Base-by-base conservation (phyloP, 352 stramenopile species). In the Pythium insidiosum region DNA sequence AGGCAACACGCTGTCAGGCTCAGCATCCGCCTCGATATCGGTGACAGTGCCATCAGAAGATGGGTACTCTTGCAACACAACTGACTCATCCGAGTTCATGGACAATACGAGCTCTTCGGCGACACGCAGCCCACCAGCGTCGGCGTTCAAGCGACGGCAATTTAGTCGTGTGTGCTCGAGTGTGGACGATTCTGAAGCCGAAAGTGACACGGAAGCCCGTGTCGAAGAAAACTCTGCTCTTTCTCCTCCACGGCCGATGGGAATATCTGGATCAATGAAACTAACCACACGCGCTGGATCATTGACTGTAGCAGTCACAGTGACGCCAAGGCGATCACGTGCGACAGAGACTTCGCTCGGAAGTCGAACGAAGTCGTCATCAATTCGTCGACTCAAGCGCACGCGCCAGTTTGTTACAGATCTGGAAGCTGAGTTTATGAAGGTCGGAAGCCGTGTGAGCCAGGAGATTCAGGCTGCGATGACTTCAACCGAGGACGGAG, bases 181-280 rank as follows among this genome's bases (percentile, higher is more conserved):
- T n/a, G 50, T 72, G 1, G 67, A 73, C 39, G 71, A 78, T 38
- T 84, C 68, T 3, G 69, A 77, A 19, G 42, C 25, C 12, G 16
- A 18, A 0, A 48, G 40, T 23, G 52, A 51, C 18, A 19, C 23
- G 0, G 52, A 61, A 16, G 23, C 28, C 38, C 6, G 28, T 43
- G 12, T 47, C 46, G 12, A 57, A 50, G 33, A 38, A 31, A 22
- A 44, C 22, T 21, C 48, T 31, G 29, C 7, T 19, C 10, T 13
- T 30, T 10, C 38, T 7, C 25, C 28, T 2, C 19, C 35, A 21
- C 35, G 30, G 10, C 5, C 19, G 5, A 23, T 28, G 24, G 26
- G 2, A 10, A 12, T 37, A 18, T 35, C 25, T 11, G 26, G 28
- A 24, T 39, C 46, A 24, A 4, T 16, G 6, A 38, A 47, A 30